These are phyloP conservation scores for Aotearoamyces nothofagi DNA, from an alignment of 2,329 filamentous ascomycete genomes.

Conservation along the genomic window DNA sequence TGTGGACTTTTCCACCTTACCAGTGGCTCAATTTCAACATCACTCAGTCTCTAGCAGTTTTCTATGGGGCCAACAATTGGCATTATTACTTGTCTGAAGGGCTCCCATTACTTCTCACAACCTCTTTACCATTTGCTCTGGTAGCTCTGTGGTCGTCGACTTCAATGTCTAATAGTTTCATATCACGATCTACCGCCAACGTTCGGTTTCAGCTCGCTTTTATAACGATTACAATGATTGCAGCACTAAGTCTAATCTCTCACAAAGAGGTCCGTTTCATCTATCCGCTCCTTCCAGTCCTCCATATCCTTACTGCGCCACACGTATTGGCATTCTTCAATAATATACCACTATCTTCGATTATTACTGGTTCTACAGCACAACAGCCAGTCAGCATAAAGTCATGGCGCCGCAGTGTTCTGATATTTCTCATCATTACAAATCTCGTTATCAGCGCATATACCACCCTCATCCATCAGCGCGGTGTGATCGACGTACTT, in stretches of 20 bases:
- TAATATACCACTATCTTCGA: slow-evolving; percentile 13
- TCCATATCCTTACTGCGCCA: slow-evolving; percentile 66
- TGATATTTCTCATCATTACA: slow-evolving; percentile 39
- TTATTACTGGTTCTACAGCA: slow-evolving; percentile 11
- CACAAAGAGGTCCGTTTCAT: slow-evolving; percentile 98
- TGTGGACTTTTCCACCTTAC: slow-evolving; percentile 79
- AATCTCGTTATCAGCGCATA: slow-evolving; percentile 64
- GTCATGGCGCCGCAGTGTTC: slow-evolving; percentile 35
- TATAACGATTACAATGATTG: slow-evolving; percentile 42
- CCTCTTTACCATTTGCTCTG: slow-evolving; percentile 62
- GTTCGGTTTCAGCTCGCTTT: slow-evolving; percentile 39
- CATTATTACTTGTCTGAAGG: slow-evolving; percentile 93
- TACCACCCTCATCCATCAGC: slow-evolving; percentile 62
- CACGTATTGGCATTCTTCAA: slow-evolving; percentile 51
- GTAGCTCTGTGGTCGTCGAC: slow-evolving; percentile 38
- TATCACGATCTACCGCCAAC: slow-evolving; percentile 19
- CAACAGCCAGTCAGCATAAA: background rate
- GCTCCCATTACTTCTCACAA: slow-evolving; percentile 73
- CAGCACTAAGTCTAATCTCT: slow-evolving; percentile 58
- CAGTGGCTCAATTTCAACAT: slow-evolving; percentile 88
- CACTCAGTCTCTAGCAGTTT: slow-evolving; percentile 70
- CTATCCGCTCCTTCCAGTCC: slow-evolving; percentile 75
- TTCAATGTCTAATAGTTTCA: slow-evolving; percentile 14
- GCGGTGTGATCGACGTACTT: slow-evolving; percentile 62
- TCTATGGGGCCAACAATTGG: slow-evolving; percentile 81